Evolutionary conservation across 2,329 filamentous ascomycete species (phyloP).

Genomic region (Claviceps monticola): DNA sequence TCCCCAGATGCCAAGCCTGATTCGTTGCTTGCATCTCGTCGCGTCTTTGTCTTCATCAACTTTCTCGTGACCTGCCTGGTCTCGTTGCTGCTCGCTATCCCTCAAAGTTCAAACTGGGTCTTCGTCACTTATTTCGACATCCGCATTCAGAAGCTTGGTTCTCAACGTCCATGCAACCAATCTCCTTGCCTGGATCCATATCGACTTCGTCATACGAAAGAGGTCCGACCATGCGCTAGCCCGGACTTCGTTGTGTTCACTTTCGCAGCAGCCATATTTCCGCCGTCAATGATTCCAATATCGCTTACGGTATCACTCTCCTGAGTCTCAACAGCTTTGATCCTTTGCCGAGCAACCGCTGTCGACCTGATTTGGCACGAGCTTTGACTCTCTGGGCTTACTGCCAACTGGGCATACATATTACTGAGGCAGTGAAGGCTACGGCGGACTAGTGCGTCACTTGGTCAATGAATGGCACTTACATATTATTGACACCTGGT

Average conservation of each 20-base stretch:
- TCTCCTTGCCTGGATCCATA: background rate
- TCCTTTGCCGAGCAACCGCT: background rate
- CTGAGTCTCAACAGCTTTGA: background rate
- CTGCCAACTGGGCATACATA: background rate
- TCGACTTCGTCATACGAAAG: background rate
- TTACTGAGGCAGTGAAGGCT: background rate
- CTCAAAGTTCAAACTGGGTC: background rate
- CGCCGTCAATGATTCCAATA: too few relatives aligned
- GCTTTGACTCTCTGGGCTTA: background rate
- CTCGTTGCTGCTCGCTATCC: background rate
- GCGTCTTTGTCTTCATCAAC: background rate
- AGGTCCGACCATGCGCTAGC: background rate
- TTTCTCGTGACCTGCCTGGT: background rate
- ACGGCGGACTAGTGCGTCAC: background rate
- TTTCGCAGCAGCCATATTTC: too few relatives aligned
- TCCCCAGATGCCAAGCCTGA: background rate
- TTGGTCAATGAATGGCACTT: background rate
- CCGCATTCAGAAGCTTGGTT: background rate
- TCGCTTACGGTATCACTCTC: background rate
- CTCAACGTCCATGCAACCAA: background rate
- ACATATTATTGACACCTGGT: background rate
- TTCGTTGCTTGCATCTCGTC: background rate
- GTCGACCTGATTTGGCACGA: background rate
- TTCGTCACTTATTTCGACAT: background rate
- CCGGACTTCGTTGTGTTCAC: too few relatives aligned